Percentiles rank a stretch among this genome's conserved stretches.
Conservation (phyloP, 176 grass and related monocot genomes). For the Calamus simplicifolius region DNA sequence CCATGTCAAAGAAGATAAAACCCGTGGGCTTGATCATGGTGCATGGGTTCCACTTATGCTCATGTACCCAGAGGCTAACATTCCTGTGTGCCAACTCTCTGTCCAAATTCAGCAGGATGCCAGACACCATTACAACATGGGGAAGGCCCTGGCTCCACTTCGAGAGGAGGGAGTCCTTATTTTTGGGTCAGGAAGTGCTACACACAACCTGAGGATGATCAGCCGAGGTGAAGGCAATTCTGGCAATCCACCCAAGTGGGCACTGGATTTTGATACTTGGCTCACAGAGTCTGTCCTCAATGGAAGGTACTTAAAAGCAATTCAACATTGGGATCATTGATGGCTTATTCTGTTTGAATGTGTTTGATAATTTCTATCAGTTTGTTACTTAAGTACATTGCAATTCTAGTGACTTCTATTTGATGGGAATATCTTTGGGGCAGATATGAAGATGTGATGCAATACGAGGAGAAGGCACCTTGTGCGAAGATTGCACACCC, state of each 20-base stretch:
- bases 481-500: slow-evolving; percentile 61
- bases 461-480: slow-evolving; percentile 54
- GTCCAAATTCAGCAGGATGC: slow-evolving; percentile 1
- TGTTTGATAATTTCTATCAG: too few species aligned
- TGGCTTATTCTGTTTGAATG: too few species aligned
- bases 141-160: slow-evolving; percentile 20
- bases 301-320: neutral
- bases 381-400: too few species aligned
- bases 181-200: slow-evolving; percentile 16
- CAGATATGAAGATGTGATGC: slow-evolving; percentile 66
- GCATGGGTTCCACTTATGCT: slow-evolving; percentile 21
- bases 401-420: too few species aligned
- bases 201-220: slow-evolving; percentile 16
- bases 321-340: too few species aligned
- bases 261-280: slow-evolving; percentile 12
- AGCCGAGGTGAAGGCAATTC: neutral
- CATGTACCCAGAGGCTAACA: slow-evolving; percentile 18
- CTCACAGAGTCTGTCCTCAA: slow-evolving; percentile 6
- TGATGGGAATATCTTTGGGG: neutral
- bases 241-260: neutral
- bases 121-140: slow-evolving; percentile 14
- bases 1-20: slow-evolving; percentile 8
- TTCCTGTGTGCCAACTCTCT: slow-evolving; percentile 19
- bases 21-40: slow-evolving; percentile 13
- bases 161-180: slow-evolving; percentile 10